Base-by-base conservation (phyloP, 345 rosid species). In the Bretschneidera sinensis region DNA sequence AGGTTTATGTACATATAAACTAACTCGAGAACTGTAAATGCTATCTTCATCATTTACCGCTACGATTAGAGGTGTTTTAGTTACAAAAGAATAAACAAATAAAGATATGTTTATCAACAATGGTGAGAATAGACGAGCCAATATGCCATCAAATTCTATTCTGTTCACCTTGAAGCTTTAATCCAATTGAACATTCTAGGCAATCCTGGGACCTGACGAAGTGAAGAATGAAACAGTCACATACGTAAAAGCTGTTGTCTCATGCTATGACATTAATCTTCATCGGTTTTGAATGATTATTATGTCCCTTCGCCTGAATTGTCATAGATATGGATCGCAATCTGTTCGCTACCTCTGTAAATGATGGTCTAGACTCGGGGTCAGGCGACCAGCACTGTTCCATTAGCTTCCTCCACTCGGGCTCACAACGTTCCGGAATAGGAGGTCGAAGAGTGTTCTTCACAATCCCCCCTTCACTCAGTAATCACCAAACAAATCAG, bases 321-420 rank as follows among this genome's bases (percentile, higher is more conserved):
- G 76, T 73, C 64, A 54, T 22, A 11, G 82, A 79, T 78, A 85
- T 80, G 28, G 75, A n/a, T 2, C 75, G 72, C 52, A 85, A 63
- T 59, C 80, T 39, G 60, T 68, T 68, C 28, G 84, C 79, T 73
- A 85, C 73, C 78, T 75, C 83, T 16, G 86, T 73, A 69, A 85
- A 85, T 20, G 91, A 71, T 21, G 91, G 88, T 28, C 84, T 76
- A 19, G 71, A 61, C 23, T 77, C 86, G 0, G 88, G 86, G 43
- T 79, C 78, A n/a, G 74, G 67, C 43, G 82, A 75, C 88, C 88
- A 85, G 75, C 91, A 85, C 31, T 82, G 68, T 65, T 82, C 88
- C 85, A 85, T 85, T 51, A 79, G 63, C 60, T 60, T 82, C 63
- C 66, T 76, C 88, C 91, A 85, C 3, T 83, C 81, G 0, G 81